Conservation (phyloP, 2,329 filamentous ascomycete species). For the Sarocladium oryzae region DNA sequence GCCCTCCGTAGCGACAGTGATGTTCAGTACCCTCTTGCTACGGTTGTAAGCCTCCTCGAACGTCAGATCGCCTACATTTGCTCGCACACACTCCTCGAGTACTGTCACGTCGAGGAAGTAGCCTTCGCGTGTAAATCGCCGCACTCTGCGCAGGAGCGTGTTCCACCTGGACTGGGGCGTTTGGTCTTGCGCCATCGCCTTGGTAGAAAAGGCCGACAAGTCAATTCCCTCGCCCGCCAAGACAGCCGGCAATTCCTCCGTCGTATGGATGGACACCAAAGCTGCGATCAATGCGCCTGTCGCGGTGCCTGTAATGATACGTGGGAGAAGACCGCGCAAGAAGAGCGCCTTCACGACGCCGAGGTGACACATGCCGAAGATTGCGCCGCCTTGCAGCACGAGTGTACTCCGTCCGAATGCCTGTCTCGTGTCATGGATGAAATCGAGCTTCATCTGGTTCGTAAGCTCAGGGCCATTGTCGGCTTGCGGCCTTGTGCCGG, state of each 20-base stretch:
- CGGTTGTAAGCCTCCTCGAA: conserved; percentile 88
- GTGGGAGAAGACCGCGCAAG: conserved; percentile 70
- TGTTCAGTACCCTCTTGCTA: conserved; percentile 84
- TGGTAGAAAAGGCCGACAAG: conserved; percentile 64
- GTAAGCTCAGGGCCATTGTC: conserved; percentile 37
- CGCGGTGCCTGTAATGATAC: conserved; percentile 86
- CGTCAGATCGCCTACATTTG: conserved; percentile 81
- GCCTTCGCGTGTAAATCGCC: conserved; percentile 66
- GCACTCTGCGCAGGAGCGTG: conserved; percentile 60
- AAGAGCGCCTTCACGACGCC: conserved; percentile 87
- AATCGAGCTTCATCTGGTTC: conserved; percentile 74
- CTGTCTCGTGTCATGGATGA: conserved; percentile 80
- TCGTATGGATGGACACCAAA: conserved; percentile 78
- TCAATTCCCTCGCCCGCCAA: conserved; percentile 76
- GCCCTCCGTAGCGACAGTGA: conserved; percentile 74
- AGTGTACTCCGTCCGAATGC: conserved; percentile 82
- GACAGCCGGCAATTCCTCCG: conserved; percentile 73
- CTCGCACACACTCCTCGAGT: conserved; percentile 74
- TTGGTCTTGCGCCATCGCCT: conserved; percentile 27
- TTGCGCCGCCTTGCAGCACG: conserved; percentile 82
- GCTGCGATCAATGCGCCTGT: conserved; percentile 87
- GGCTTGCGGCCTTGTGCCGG: conserved; percentile 17
- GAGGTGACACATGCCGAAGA: conserved; percentile 85
- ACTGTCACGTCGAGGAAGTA: conserved; percentile 80
- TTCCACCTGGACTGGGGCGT: conserved; percentile 38